Evolutionary conservation across 2,329 filamentous ascomycete genomes (phyloP), one percentile per base, ranked within the genome.

Genomic region (Didymella segeticola): DNA sequence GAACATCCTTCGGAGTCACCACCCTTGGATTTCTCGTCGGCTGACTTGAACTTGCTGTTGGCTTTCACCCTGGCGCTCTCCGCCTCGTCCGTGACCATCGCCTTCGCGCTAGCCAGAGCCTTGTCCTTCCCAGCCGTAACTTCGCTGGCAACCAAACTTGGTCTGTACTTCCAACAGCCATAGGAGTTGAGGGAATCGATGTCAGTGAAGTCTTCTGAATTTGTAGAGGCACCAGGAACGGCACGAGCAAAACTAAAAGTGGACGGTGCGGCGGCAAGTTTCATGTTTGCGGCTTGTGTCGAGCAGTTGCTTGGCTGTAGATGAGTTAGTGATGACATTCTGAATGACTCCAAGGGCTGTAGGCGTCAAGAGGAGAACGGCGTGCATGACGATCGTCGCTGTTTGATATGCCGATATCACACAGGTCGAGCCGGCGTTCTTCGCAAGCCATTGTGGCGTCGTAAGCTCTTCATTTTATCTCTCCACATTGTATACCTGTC

Each of bases 221-320:
- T 37, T 10, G 39, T 43, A 6, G 38, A 38, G 11, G 23, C 47
- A 12, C 39, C 31, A 9, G 43, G 25, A 29, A 43, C 47, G 17
- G 31, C 47, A 31, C 62, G 63, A 56, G 52, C 56, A 29, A 64
- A 45, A 42, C 62, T 62, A 27, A 66, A 47, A 17, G 56, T 20
- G 53, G 56, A 57, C 31, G 67, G 33, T 43, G 63, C 43, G 38
- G 62, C 60, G 26, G 58, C 57, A 57, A 70, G 43, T 62, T 69
- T 70, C 67, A 70, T 70, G 25, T 38, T 67, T 60, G 29, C 31
- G 23, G 39, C 11, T 57, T 39, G 12, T 31, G 7, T 15, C 30
- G 48, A 48, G 43, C 43, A 31, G 25, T 23, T 25, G 12, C 31
- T 46, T 15, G 43, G 38, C 50, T 45, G 22, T 56, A 33, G 30